A percentile compares a stretch with the other conserved stretches of the same genome.
Evolutionary conservation across 176 grass and related monocot species (phyloP).

Genomic region (Carex cristatella): DNA sequence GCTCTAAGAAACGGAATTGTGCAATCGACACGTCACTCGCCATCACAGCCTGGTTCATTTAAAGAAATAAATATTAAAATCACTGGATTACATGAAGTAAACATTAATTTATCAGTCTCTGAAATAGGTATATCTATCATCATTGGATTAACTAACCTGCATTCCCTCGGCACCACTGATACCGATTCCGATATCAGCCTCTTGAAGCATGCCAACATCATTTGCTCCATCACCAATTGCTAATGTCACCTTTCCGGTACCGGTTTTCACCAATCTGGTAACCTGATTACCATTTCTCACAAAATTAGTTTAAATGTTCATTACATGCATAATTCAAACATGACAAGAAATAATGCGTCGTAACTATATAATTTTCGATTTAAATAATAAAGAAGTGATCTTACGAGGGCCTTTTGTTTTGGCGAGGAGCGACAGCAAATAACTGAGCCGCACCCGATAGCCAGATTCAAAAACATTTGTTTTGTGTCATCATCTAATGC

Average conservation of each 20-base stretch:
- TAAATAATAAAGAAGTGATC: background rate
- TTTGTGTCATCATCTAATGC: constrained; percentile 52
- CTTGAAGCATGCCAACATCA: constrained; percentile 96
- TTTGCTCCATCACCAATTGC: constrained; percentile 92
- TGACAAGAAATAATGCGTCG: background rate
- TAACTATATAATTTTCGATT: background rate
- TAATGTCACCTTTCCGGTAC: constrained; percentile 57
- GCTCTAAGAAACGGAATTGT: constrained; percentile 83
- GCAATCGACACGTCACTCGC: constrained; percentile 89
- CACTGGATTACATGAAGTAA: no score
- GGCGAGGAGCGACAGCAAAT: constrained; percentile 94
- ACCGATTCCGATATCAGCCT: constrained; percentile 89
- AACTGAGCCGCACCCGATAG: constrained; percentile 55
- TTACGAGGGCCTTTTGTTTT: constrained; percentile 93
- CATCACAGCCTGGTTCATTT: constrained; percentile 72
- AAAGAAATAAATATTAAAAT: background rate
- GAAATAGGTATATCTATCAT: background rate
- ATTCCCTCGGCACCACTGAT: constrained; percentile 95
- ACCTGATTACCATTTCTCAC: constrained; percentile 35
- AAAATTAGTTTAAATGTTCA: background rate
- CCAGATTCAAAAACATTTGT: constrained; percentile 53
- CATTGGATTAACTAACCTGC: constrained; percentile 30
- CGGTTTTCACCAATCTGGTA: constrained; percentile 70
- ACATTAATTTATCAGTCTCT: background rate
- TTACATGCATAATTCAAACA: background rate